Evolutionary conservation across 208 protist genomes (phyloP).

Genomic region (Naegleria gruberi): DNA sequence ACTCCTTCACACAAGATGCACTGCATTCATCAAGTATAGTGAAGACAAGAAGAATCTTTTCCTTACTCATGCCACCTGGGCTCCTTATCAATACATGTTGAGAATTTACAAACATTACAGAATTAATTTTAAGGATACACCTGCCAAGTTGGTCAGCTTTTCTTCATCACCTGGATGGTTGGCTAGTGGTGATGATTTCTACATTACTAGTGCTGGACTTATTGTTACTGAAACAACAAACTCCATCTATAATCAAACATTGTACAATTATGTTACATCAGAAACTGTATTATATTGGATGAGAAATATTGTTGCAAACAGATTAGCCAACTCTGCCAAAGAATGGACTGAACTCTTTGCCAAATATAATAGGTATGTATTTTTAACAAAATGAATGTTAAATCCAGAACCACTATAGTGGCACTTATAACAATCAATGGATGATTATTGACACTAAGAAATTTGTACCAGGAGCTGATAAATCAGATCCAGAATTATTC

Average conservation of each 20-base stretch:
- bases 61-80: slow-evolving; percentile 51
- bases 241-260: slow-evolving; percentile 34
- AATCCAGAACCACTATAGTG: no score
- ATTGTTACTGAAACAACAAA: slow-evolving; percentile 61
- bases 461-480: slow-evolving; percentile 31
- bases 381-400: no score
- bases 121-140: slow-evolving; percentile 38
- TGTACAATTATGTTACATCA: slow-evolving; percentile 44
- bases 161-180: slow-evolving; percentile 61
- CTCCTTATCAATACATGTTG: slow-evolving; percentile 31
- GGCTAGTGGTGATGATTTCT: slow-evolving; percentile 73
- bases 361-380: slow-evolving; percentile 71
- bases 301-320: slow-evolving; percentile 56
- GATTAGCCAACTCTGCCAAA: slow-evolving; percentile 42
- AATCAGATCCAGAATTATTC: no score
- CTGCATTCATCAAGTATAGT: slow-evolving; percentile 50
- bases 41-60: slow-evolving; percentile 45
- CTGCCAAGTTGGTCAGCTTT: slow-evolving; percentile 46
- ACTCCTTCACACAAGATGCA: no score
- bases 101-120: slow-evolving; percentile 58
- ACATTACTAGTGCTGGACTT: slow-evolving; percentile 55
- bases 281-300: slow-evolving; percentile 51
- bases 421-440: slow-evolving; percentile 83
- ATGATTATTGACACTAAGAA: slow-evolving; percentile 65
- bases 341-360: slow-evolving; percentile 58